Evolutionary conservation across 768 basidiomycete species (phyloP), one percentile per base, ranked within the genome.

Genomic region (Suillus fuscotomentosus): DNA sequence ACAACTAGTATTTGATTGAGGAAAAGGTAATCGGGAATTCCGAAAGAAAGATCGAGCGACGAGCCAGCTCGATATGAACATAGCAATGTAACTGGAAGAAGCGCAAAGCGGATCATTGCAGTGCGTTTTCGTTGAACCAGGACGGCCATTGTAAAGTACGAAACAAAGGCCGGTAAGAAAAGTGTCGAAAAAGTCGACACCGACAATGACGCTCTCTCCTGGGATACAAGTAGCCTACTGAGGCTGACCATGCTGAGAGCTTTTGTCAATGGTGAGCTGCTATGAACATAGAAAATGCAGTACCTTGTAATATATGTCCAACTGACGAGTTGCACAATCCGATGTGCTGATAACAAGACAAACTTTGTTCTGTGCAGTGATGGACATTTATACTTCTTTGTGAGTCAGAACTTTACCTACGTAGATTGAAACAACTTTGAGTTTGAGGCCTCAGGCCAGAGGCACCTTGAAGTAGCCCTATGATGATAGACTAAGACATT

Each of bases 121-220:
- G 53, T 75, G 72, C 1, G 86, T 85, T 39, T 72, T 73, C 81
- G 70, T 47, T 84, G 76, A 7, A 87, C 83, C 60, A 88, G 78
- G 39, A 85, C 71, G 14, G 86, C 86, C 61, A 83, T 83, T 13
- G 69, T 72, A 76, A 84, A 85, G 72, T 83, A 86, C 64, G 76
- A 76, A 31, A 82, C 62, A 1, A 84, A 24, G 15, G 80, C 72
- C 1, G 83, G 84, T 15, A 82, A 31, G 41, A 86, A 65, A 57
- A 78, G 72, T 11, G 76, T 76, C 17, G 60, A 38, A 70, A 68
- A 68, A 79, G 79, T 34, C 76, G 73, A 55, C n/a, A 63, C 67
- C 3, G 75, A 73, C 47, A 69, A 60, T 5, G 36, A 43, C 14
- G 48, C 53, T n/a, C 60, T 73, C 24, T 57, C 56, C 39, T 57